Percentiles rank a stretch among this genome's conserved stretches.
phyloP scores from a whole-genome alignment of 768 basidiomycete species.

The Nidularia sp. region DNA sequence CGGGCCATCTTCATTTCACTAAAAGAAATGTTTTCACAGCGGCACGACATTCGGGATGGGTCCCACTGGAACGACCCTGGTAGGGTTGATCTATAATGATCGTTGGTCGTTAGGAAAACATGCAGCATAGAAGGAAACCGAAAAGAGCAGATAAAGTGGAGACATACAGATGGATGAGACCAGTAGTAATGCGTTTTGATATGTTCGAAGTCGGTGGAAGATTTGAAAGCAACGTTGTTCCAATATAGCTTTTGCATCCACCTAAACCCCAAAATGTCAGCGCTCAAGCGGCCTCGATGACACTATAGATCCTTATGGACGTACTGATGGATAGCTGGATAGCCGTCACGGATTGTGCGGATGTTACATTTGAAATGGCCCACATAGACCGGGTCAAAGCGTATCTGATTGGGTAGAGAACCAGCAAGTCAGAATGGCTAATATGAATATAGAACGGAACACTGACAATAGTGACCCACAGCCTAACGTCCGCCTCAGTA shows the following conservation, averaged over 20 bases:
- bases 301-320: slow-evolving; percentile 19
- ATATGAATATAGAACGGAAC: neutral
- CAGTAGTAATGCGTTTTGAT: slow-evolving; percentile 77
- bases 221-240: slow-evolving; percentile 83
- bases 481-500: slow-evolving; percentile 81
- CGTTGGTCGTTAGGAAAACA: neutral
- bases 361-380: slow-evolving; percentile 95
- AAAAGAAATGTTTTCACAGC: slow-evolving; percentile 22
- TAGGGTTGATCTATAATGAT: slow-evolving; percentile 58
- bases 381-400: slow-evolving; percentile 88
- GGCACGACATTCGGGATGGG: slow-evolving; percentile 69
- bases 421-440: neutral
- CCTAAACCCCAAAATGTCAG: slow-evolving; percentile 20
- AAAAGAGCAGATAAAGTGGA: neutral
- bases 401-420: slow-evolving; percentile 42
- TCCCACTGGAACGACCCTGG: slow-evolving; percentile 71
- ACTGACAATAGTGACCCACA: slow-evolving; percentile 90
- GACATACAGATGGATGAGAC: slow-evolving; percentile 44
- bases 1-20: too few relatives aligned
- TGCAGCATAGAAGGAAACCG: neutral
- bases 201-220: slow-evolving; percentile 85
- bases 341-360: slow-evolving; percentile 79
- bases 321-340: slow-evolving; percentile 71
- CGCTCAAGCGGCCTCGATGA: neutral
- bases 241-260: slow-evolving; percentile 92